phyloP scores from a whole-genome alignment of 331 rosid genomes.

The Quercus tomentella region DNA sequence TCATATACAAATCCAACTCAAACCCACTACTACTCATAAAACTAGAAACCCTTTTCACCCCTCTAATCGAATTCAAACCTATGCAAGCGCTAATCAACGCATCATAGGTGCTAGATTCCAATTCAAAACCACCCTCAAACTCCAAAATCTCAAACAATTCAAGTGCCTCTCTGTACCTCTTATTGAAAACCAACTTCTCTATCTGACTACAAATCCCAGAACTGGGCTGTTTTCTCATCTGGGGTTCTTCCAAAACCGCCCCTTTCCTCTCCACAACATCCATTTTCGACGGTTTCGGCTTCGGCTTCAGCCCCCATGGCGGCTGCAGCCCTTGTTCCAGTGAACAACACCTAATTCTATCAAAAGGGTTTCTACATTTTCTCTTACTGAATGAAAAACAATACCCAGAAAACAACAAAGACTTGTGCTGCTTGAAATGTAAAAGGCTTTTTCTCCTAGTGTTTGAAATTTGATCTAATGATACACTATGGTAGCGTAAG shows the following conservation, averaged over 20 bases:
- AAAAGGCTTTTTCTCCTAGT: neutral
- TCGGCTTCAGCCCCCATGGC: conserved; percentile 19
- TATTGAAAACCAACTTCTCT: conserved; percentile 62
- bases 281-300: conserved; percentile 33
- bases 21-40: conserved; percentile 53
- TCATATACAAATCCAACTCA: conserved; percentile 62
- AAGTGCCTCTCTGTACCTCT: conserved; percentile 52
- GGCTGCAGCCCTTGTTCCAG: conserved; percentile 44
- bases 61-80: conserved; percentile 57
- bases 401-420: conserved; percentile 26
- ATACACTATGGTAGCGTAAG: conserved; percentile 29
- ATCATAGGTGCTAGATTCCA: conserved; percentile 56
- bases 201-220: conserved; percentile 60
- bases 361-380: conserved; percentile 32
- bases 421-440: neutral
- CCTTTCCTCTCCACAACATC: conserved; percentile 24
- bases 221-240: conserved; percentile 24
- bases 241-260: conserved; percentile 22
- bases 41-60: conserved; percentile 64
- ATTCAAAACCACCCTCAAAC: conserved; percentile 41
- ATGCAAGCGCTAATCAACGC: conserved; percentile 70
- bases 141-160: conserved; percentile 85
- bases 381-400: conserved; percentile 22
- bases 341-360: conserved; percentile 44
- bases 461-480: conserved; percentile 27